A percentile compares a stretch with the other conserved stretches of the same genome.
These are phyloP conservation scores for Chrysanthemum seticuspe DNA, from an alignment of 129 eudicot genomes.

Conservation along the genomic window DNA sequence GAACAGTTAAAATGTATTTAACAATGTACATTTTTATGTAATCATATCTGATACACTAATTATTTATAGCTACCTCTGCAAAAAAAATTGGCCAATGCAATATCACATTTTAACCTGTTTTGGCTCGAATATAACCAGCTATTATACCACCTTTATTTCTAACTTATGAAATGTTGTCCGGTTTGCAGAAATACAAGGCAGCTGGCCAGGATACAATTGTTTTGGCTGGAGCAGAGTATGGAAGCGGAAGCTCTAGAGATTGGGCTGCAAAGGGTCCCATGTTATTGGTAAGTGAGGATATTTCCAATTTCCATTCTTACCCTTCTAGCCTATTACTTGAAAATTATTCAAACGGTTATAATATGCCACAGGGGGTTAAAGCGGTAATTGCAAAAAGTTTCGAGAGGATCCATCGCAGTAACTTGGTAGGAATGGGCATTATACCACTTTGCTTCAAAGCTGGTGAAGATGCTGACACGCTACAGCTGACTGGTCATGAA, in stretches of 20 bases:
- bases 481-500: constrained; percentile 91
- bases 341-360: neutral
- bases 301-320: neutral
- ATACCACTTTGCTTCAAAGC: constrained; percentile 91
- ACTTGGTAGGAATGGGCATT: constrained; percentile 96
- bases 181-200: constrained; percentile 70
- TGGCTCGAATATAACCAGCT: no score
- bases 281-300: constrained; percentile 56
- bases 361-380: constrained; percentile 69
- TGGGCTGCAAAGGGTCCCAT: constrained; percentile 99
- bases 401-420: constrained; percentile 97
- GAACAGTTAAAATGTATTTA: no score
- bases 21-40: no score
- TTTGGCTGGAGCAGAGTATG: constrained; percentile 93
- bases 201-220: constrained; percentile 84
- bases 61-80: no score
- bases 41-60: no score
- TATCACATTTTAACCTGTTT: no score
- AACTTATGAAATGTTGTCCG: neutral
- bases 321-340: neutral
- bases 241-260: constrained; percentile 97
- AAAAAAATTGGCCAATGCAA: no score
- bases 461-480: constrained; percentile 86
- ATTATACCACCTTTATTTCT: neutral
- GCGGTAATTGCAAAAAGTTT: constrained; percentile 94